These are phyloP conservation scores for Boletus sp. DNA, from an alignment of 1,284 basidiomycete species.

Conservation along the genomic window DNA sequence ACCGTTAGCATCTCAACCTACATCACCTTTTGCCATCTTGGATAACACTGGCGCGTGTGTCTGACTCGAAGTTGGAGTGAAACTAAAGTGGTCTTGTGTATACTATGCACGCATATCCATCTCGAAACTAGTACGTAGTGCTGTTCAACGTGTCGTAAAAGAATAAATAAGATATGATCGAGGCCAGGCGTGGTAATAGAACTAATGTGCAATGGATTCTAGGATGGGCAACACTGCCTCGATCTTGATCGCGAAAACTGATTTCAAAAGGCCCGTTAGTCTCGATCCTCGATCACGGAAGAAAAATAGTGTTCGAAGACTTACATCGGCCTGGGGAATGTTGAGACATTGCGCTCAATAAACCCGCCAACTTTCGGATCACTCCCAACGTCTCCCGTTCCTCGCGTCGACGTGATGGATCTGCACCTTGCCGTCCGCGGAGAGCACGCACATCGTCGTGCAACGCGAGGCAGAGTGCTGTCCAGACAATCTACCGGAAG, in stretches of 20 bases:
- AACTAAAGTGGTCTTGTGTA: neutral
- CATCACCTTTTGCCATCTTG: conserved; percentile 35
- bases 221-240: conserved; percentile 33
- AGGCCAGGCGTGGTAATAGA: no score
- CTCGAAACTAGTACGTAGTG: neutral
- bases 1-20: conserved; percentile 27
- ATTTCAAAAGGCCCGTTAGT: neutral
- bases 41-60: conserved; percentile 25
- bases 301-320: neutral
- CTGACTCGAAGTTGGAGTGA: conserved; percentile 3
- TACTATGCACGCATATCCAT: neutral
- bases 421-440: conserved; percentile 10
- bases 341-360: conserved; percentile 27
- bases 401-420: conserved; percentile 9
- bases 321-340: conserved; percentile 23
- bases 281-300: neutral
- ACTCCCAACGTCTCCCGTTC: conserved; percentile 20
- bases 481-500: conserved; percentile 31
- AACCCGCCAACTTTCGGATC: conserved; percentile 23
- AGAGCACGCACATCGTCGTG: conserved; percentile 28
- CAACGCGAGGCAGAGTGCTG: conserved; percentile 24
- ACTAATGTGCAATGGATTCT: conserved; percentile 27
- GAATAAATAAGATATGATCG: no score
- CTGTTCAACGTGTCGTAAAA: neutral
- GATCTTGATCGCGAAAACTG: conserved; percentile 32